Conservation (phyloP, 2,329 filamentous ascomycete genomes). For the Microdochium nivale region DNA sequence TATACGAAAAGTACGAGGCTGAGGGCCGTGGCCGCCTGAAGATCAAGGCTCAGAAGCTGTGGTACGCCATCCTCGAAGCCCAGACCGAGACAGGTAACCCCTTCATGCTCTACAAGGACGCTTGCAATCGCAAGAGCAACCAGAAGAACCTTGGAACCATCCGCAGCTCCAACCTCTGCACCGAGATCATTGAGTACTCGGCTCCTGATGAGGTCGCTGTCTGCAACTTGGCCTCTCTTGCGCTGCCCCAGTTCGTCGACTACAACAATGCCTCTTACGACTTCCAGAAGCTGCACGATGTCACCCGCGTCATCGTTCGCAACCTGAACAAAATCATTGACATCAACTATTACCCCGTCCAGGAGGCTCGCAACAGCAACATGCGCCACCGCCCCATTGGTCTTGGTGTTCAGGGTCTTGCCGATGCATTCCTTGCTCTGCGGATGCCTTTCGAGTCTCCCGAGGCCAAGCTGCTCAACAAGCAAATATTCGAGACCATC, state of each 20-base stretch:
- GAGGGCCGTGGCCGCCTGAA: slow-evolving; percentile 84
- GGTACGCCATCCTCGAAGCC: slow-evolving; percentile 96
- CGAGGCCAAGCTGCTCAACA: slow-evolving; percentile 89
- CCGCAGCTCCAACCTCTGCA: slow-evolving; percentile 97
- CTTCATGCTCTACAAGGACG: slow-evolving; percentile 99
- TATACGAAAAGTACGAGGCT: slow-evolving; percentile 88
- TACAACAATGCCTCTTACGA: slow-evolving; percentile 78
- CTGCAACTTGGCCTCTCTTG: slow-evolving; percentile 93
- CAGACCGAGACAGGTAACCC: slow-evolving; percentile 99
- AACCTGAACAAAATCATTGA: slow-evolving; percentile 99
- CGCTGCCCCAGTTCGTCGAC: slow-evolving; percentile 86
- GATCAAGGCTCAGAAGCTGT: slow-evolving; percentile 96
- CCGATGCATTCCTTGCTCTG: slow-evolving; percentile 94
- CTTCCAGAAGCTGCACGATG: slow-evolving; percentile 94
- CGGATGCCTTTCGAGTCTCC: slow-evolving; percentile 95
- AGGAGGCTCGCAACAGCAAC: slow-evolving; percentile 90
- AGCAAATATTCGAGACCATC: slow-evolving; percentile 98
- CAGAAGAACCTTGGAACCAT: slow-evolving; percentile 99
- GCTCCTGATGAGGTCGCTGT: slow-evolving; percentile 97
- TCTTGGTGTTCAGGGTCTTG: slow-evolving; percentile 94
- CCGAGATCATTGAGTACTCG: slow-evolving; percentile 95
- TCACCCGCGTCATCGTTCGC: slow-evolving; percentile 81
- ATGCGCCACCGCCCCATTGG: slow-evolving; percentile 94
- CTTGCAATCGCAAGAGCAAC: slow-evolving; percentile 98
- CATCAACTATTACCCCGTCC: slow-evolving; percentile 96